A percentile compares a stretch with the other conserved stretches of the same genome.
Conservation (phyloP, 2,329 filamentous ascomycete genomes). For the Lachnellula arida region DNA sequence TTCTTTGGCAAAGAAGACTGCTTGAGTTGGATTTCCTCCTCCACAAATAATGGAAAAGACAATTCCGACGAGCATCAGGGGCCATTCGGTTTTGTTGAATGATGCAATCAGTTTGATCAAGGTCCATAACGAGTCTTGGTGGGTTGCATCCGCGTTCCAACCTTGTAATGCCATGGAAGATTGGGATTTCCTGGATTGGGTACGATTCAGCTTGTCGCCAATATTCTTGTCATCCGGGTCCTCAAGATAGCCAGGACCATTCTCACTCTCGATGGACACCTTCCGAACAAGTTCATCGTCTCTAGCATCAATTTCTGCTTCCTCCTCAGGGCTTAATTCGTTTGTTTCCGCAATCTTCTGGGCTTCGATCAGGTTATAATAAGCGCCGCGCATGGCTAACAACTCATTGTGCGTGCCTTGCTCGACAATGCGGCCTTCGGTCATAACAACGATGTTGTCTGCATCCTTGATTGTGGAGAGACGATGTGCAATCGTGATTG, state of each 20-base stretch:
- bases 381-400: conserved; percentile 65
- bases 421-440: conserved; percentile 78
- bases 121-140: conserved; percentile 66
- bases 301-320: conserved; percentile 44
- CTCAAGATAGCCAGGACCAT: conserved; percentile 36
- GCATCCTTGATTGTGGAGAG: conserved; percentile 91
- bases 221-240: conserved; percentile 60
- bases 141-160: conserved; percentile 43
- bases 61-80: conserved; percentile 68
- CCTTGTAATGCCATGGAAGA: conserved; percentile 68
- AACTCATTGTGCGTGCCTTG: conserved; percentile 84
- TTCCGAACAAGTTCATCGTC: conserved; percentile 49
- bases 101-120: conserved; percentile 73
- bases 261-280: conserved; percentile 36
- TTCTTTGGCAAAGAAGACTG: conserved; percentile 85
- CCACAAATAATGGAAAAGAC: conserved; percentile 73
- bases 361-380: conserved; percentile 80
- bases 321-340: conserved; percentile 47
- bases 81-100: conserved; percentile 72
- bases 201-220: conserved; percentile 51
- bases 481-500: conserved; percentile 93
- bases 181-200: conserved; percentile 51
- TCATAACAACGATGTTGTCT: conserved; percentile 95
- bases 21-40: conserved; percentile 70
- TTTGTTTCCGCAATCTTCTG: conserved; percentile 71